phyloP scores from a whole-genome alignment of 1,284 basidiomycete species.

The Schizopora paradoxa region DNA sequence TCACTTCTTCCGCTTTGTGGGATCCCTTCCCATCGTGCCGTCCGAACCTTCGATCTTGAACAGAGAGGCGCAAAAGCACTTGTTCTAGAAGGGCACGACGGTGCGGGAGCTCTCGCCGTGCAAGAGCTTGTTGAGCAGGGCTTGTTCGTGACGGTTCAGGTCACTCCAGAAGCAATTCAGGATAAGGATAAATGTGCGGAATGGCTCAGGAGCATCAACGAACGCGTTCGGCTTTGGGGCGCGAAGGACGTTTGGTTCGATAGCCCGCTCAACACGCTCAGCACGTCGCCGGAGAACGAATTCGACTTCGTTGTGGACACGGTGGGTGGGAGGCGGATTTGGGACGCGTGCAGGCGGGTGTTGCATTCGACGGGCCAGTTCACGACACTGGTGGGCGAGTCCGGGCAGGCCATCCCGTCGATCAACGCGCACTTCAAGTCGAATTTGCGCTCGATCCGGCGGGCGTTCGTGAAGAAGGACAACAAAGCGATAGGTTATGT shows the following conservation, averaged over 20 bases:
- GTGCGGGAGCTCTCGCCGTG: conserved; percentile 67
- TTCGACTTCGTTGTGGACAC: conserved; percentile 82
- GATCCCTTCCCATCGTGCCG: conserved; percentile 71
- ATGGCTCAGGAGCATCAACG: conserved; percentile 37
- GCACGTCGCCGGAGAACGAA: conserved; percentile 34
- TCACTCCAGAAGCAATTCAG: conserved; percentile 16
- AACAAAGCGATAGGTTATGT: conserved; percentile 24
- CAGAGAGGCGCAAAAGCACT: conserved; percentile 39
- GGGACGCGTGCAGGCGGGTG: conserved; percentile 64
- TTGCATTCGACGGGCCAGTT: conserved; percentile 53
- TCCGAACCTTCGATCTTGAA: conserved; percentile 41
- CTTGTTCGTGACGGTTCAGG: conserved; percentile 64
- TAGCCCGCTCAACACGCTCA: conserved; percentile 19
- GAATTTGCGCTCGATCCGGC: conserved; percentile 57
- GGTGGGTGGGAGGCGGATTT: conserved; percentile 69
- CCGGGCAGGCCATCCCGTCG: conserved; percentile 49
- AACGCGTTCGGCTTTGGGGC: conserved; percentile 55
- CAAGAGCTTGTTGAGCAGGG: conserved; percentile 65
- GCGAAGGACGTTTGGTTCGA: conserved; percentile 60
- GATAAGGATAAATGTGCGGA: conserved; percentile 18
- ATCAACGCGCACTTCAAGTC: conserved; percentile 66
- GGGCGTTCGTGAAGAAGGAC: conserved; percentile 18
- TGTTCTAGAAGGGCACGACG: conserved; percentile 72
- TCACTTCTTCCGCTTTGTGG: conserved; percentile 74
- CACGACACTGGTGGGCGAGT: conserved; percentile 73